A percentile compares a stretch with the other conserved stretches of the same genome.
These are phyloP conservation scores for Euphorbia tirucalli DNA, from an alignment of 345 rosid genomes.

Conservation along the genomic window DNA sequence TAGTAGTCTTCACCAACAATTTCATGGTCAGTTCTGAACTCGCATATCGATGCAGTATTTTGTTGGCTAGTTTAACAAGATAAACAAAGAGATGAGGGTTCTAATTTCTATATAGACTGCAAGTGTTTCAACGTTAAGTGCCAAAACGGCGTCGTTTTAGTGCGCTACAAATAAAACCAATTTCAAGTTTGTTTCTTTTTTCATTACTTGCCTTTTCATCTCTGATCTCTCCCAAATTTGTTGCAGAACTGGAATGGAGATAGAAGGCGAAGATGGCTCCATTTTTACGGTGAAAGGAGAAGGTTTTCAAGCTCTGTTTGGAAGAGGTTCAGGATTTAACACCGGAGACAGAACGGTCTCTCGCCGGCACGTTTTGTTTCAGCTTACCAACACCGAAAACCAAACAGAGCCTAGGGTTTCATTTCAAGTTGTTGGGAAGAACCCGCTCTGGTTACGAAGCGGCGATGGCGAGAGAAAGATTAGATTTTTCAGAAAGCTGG, in stretches of 20 bases:
- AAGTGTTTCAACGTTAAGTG: too few relatives aligned
- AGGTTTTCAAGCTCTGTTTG: constrained; percentile 36
- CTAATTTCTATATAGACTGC: too few relatives aligned
- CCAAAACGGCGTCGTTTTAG: not conserved
- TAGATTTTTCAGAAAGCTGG: constrained; percentile 42
- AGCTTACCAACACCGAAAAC: constrained; percentile 17
- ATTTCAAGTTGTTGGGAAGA: constrained; percentile 62
- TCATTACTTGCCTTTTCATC: too few relatives aligned
- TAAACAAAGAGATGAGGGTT: not conserved
- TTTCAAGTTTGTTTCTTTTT: not conserved
- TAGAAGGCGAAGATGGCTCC: constrained; percentile 66
- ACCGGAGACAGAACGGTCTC: constrained; percentile 56
- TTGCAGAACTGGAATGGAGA: constrained; percentile 42
- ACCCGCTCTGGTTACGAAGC: constrained; percentile 60
- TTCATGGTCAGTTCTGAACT: too few relatives aligned
- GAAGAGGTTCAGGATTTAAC: constrained; percentile 57
- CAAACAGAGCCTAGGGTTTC: constrained; percentile 40
- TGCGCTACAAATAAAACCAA: not conserved
- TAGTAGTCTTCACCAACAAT: constrained; percentile 11
- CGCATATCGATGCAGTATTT: constrained; percentile 1
- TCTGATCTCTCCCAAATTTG: not conserved
- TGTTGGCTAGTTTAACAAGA: not conserved
- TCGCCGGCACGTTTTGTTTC: constrained; percentile 55
- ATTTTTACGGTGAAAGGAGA: constrained; percentile 25
- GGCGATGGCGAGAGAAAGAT: constrained; percentile 20